These are phyloP conservation scores for Dactylonectria macrodidyma DNA, from an alignment of 2,329 filamentous ascomycete species.

Conservation along the genomic window DNA sequence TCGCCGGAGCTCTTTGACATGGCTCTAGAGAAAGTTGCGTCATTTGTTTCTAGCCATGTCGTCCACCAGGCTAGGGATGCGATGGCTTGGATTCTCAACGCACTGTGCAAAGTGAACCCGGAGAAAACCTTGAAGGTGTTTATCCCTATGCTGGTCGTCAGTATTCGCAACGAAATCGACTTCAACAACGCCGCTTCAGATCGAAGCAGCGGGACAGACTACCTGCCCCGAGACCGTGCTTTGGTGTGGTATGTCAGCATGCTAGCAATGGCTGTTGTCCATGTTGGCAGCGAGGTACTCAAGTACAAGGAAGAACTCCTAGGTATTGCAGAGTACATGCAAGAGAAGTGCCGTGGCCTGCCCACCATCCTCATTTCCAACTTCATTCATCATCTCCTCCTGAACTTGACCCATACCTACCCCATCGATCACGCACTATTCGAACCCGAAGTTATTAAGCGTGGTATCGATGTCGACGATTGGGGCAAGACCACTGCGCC, in stretches of 20 bases:
- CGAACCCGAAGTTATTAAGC: constrained; percentile 80
- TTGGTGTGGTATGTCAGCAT: constrained; percentile 98
- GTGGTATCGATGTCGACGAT: constrained; percentile 81
- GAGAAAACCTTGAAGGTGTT: constrained; percentile 93
- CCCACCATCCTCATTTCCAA: constrained; percentile 98
- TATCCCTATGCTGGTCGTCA: constrained; percentile 89
- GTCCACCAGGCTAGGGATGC: constrained; percentile 97
- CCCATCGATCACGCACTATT: constrained; percentile 91
- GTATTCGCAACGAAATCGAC: constrained; percentile 96
- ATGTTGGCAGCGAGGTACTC: constrained; percentile 91
- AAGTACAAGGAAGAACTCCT: constrained; percentile 91
- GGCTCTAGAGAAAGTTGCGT: constrained; percentile 90
- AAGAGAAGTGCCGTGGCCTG: constrained; percentile 92
- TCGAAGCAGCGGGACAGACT: constrained; percentile 92
- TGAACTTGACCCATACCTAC: constrained; percentile 96
- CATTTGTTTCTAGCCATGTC: constrained; percentile 93
- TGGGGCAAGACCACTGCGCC: constrained; percentile 89
- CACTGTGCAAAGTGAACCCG: constrained; percentile 94
- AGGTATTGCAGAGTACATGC: constrained; percentile 95
- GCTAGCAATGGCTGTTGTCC: constrained; percentile 97
- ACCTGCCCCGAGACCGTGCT: constrained; percentile 91
- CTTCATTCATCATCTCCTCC: constrained; percentile 94
- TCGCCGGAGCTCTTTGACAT: constrained; percentile 95
- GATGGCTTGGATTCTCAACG: constrained; percentile 98
- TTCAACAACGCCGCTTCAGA: constrained; percentile 97